Evolutionary conservation across 768 basidiomycete genomes (phyloP).

Genomic region (Leccinellum albellum): DNA sequence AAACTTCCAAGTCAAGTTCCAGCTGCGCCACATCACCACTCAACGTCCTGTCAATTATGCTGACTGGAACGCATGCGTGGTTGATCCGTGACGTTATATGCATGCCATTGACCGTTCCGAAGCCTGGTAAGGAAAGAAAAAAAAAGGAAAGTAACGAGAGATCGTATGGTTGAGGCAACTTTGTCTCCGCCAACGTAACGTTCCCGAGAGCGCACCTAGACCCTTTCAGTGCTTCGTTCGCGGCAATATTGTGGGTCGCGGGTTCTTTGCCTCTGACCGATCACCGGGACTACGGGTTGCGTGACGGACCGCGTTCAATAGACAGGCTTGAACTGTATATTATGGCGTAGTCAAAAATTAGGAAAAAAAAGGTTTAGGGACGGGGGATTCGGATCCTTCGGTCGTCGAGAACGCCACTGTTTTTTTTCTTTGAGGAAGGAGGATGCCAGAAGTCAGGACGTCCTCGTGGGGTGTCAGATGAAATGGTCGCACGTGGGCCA

Average conservation of each 20-base stretch:
- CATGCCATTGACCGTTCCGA: neutral
- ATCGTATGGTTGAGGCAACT: neutral
- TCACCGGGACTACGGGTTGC: neutral
- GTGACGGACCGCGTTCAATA: neutral
- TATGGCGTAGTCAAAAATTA: neutral
- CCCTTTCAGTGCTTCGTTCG: neutral
- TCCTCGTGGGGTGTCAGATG: conserved; percentile 17
- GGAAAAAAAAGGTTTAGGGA: conserved; percentile 5
- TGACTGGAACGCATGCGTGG: neutral
- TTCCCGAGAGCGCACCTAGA: neutral
- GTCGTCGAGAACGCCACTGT: neutral
- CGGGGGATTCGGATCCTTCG: neutral
- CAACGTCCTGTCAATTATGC: neutral
- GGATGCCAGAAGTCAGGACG: neutral
- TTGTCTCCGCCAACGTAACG: neutral
- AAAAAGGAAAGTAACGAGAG: neutral
- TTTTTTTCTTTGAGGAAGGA: neutral
- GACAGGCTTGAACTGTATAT: neutral
- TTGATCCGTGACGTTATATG: neutral
- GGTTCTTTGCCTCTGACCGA: neutral
- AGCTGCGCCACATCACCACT: neutral
- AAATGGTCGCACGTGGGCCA: neutral
- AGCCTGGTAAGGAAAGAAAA: neutral
- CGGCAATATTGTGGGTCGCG: neutral
- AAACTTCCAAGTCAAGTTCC: neutral